phyloP scores from a whole-genome alignment of 495 filamentous ascomycete species.

The Penicillium goetzii region DNA sequence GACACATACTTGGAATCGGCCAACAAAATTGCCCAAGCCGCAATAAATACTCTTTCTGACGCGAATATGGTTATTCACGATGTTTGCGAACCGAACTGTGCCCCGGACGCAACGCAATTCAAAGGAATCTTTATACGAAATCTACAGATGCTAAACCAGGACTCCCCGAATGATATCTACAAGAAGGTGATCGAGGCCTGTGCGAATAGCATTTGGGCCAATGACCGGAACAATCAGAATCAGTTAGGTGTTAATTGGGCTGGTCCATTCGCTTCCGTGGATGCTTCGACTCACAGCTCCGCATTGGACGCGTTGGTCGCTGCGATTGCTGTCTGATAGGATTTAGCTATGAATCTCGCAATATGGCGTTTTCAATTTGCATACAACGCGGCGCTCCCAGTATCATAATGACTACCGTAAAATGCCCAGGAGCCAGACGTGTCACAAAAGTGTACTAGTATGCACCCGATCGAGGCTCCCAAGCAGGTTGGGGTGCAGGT shows the following conservation, averaged over 20 bases:
- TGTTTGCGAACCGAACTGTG: slow-evolving; percentile 64
- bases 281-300: slow-evolving; percentile 65
- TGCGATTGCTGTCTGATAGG: slow-evolving; percentile 48
- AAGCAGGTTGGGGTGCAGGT: slow-evolving; percentile 14
- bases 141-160: slow-evolving; percentile 59
- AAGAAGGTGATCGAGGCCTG: slow-evolving; percentile 60
- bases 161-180: slow-evolving; percentile 54
- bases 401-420: not conserved
- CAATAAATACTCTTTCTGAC: slow-evolving; percentile 58
- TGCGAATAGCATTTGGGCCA: slow-evolving; percentile 68
- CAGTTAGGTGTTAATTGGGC: slow-evolving; percentile 61
- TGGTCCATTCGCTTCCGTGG: slow-evolving; percentile 53
- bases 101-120: slow-evolving; percentile 68
- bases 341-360: not conserved
- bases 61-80: slow-evolving; percentile 63
- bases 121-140: slow-evolving; percentile 82
- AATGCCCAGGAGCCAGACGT: not conserved
- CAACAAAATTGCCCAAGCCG: slow-evolving; percentile 65
- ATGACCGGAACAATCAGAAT: slow-evolving; percentile 54
- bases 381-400: not conserved
- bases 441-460: slow-evolving; percentile 13
- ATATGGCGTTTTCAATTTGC: not conserved
- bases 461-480: slow-evolving; percentile 8
- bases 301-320: slow-evolving; percentile 73
- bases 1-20: slow-evolving; percentile 57